These are phyloP conservation scores for Colletotrichum brevisporum DNA, from an alignment of 2,329 filamentous ascomycete genomes.

Conservation along the genomic window DNA sequence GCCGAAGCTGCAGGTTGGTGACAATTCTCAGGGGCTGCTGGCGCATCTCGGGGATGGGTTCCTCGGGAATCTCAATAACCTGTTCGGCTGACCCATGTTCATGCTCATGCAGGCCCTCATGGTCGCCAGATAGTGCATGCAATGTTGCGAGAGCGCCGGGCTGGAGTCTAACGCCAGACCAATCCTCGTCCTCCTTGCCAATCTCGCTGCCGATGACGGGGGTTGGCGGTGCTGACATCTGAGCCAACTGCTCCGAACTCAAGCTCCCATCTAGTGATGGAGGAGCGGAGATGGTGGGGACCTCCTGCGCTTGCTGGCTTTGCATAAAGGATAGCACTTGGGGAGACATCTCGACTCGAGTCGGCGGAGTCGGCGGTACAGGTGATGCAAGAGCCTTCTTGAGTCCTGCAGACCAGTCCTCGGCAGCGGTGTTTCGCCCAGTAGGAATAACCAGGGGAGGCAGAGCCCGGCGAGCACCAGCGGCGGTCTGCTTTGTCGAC, in stretches of 20 bases:
- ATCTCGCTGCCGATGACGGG: slow-evolving; percentile 76
- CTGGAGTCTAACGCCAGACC: slow-evolving; percentile 82
- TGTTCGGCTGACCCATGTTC: slow-evolving; percentile 71
- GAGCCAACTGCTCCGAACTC: slow-evolving; percentile 88
- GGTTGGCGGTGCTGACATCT: slow-evolving; percentile 86
- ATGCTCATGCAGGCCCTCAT: slow-evolving; percentile 66
- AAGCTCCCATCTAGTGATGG: slow-evolving; percentile 93
- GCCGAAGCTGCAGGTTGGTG: slow-evolving; percentile 55
- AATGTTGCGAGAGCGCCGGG: slow-evolving; percentile 85
- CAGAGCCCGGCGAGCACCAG: slow-evolving; percentile 54
- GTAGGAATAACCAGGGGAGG: slow-evolving; percentile 69
- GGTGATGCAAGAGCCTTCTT: slow-evolving; percentile 70
- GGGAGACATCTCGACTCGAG: slow-evolving; percentile 82
- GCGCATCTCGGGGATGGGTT: slow-evolving; percentile 65
- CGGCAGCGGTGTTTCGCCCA: slow-evolving; percentile 50
- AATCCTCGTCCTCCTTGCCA: slow-evolving; percentile 72
- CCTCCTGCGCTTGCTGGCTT: slow-evolving; percentile 71
- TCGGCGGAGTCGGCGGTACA: slow-evolving; percentile 74
- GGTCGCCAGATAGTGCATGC: slow-evolving; percentile 76
- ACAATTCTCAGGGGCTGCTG: slow-evolving; percentile 66
- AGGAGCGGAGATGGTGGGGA: slow-evolving; percentile 83
- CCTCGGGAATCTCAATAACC: slow-evolving; percentile 62
- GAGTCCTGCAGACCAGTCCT: slow-evolving; percentile 59
- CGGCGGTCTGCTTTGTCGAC: slow-evolving; percentile 44
- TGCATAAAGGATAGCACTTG: slow-evolving; percentile 80